Evolutionary conservation across 129 eudicot species (phyloP), one percentile per base, ranked within the genome.

Genomic region (Tagetes patula): DNA sequence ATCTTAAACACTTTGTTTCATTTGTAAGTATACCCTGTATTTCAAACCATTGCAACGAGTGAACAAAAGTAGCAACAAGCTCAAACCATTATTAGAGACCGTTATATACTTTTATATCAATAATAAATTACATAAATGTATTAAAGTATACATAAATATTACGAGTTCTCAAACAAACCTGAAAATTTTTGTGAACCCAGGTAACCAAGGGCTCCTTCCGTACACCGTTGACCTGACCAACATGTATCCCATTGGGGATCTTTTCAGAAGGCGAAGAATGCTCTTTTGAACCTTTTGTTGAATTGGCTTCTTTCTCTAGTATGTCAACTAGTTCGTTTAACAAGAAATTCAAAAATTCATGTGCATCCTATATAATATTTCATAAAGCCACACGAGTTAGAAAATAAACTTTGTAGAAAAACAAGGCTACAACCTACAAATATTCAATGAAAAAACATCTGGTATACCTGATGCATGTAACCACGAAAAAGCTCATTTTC

Each of bases 161-260:
- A 20, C 27, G 27, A 34, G 50, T 67, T 68, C 39, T 38, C 50
- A 80, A 42, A 77, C 60, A 60, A 50, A 91, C 97, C 87, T 88
- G 97, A 69, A 91, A 91, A 72, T 86, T 88, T 74, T 88, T 91
- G 90, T 91, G 97, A 52, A 91, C 97, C 95, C 97, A 91, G 4
- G 97, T 91, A 58, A 91, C 87, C 37, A 91, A 61, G 58, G 95
- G 95, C 69, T 88, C 95, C 65, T 86, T 91, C 36, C 81, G 77
- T 48, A 72, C 79, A 59, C 89, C 89, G 55, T 91, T 86, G 43
- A 80, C 74, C 36, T 62, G 84, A 48, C 68, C 58, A 65, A 34
- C 75, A 53, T 62, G 90, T 67, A 87, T 70, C 61, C 97, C 97
- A 72, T 91, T 91, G 41, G 95, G 71, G 73, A 83, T 72, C 72